Percentiles rank a stretch among this genome's conserved stretches.
Conservation (phyloP, 441 rosid genomes). For the Cnidoscolus chayamansa region DNA sequence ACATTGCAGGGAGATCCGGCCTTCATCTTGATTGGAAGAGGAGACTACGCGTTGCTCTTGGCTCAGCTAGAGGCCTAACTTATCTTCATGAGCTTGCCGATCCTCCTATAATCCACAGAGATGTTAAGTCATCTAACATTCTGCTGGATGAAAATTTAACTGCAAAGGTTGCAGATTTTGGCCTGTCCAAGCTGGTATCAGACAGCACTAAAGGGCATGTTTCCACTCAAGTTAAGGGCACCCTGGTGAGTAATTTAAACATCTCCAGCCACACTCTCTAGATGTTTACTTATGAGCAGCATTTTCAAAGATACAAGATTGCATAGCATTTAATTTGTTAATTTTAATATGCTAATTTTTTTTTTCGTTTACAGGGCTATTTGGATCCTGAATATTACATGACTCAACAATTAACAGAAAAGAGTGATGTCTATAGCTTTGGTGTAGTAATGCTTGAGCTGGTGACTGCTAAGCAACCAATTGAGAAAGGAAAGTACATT, state of each 20-base stretch:
- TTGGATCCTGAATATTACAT: conserved; percentile 97
- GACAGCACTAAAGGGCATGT: conserved; percentile 88
- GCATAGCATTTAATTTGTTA: neutral
- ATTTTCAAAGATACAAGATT: neutral
- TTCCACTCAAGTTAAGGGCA: conserved; percentile 98
- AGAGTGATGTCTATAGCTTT: conserved; percentile 95
- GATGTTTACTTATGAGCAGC: no score
- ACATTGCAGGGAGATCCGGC: conserved; percentile 54
- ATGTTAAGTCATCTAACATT: conserved; percentile 83
- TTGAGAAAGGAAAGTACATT: conserved; percentile 82
- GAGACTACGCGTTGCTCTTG: conserved; percentile 81
- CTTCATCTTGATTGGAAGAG: conserved; percentile 81
- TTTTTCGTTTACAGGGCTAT: conserved; percentile 61
- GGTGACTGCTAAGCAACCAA: conserved; percentile 78
- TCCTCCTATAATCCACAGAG: conserved; percentile 97
- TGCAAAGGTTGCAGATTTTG: conserved; percentile 98
- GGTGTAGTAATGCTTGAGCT: conserved; percentile 93
- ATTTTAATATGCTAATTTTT: neutral
- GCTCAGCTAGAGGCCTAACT: conserved; percentile 88
- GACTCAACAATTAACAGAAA: conserved; percentile 89
- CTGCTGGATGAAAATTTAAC: conserved; percentile 83
- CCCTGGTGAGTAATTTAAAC: conserved; percentile 55
- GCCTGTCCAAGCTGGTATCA: conserved; percentile 83
- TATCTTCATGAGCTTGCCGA: conserved; percentile 93
- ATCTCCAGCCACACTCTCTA: neutral